Conservation (phyloP, 176 grass and related monocot genomes). For the Aegilops speltoides region DNA sequence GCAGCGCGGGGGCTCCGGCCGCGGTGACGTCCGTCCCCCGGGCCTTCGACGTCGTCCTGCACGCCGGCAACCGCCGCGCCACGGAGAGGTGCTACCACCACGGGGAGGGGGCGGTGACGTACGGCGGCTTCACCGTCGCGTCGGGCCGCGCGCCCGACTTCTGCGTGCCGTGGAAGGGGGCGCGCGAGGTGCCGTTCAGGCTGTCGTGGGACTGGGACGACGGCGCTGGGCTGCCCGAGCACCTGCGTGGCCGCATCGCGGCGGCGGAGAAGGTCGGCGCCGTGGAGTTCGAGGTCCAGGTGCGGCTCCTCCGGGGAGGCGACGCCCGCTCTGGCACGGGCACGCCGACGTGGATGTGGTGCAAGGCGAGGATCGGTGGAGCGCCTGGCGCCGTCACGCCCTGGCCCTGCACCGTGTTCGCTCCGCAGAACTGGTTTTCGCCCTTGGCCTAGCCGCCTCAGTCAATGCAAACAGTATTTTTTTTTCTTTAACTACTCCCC, state of each 20-base stretch:
- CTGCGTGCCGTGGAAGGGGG: conserved; percentile 11
- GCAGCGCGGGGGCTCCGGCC: background rate
- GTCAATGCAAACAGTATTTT: background rate
- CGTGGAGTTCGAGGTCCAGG: conserved; percentile 27
- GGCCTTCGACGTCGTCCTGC: conserved; percentile 12
- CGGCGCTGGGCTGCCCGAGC: background rate
- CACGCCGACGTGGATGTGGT: conserved; percentile 25
- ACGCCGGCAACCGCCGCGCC: conserved; percentile 29
- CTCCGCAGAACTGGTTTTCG: conserved; percentile 11
- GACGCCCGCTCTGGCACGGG: background rate
- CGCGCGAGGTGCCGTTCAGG: background rate
- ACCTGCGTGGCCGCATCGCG: background rate
- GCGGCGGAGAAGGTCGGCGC: background rate
- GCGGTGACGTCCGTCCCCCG: background rate
- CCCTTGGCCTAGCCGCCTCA: background rate
- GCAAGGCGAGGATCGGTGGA: background rate
- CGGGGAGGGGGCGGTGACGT: background rate
- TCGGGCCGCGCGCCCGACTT: background rate
- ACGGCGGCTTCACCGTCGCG: conserved; percentile 21
- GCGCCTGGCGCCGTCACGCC: background rate
- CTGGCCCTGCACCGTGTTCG: conserved; percentile 17
- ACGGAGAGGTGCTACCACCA: conserved; percentile 13
- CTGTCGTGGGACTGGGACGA: conserved; percentile 2
- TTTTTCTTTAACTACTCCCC: too few relatives aligned
- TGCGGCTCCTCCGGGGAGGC: background rate